Conservation (phyloP, 305 asterid species). For the Fraxinus nigra region DNA sequence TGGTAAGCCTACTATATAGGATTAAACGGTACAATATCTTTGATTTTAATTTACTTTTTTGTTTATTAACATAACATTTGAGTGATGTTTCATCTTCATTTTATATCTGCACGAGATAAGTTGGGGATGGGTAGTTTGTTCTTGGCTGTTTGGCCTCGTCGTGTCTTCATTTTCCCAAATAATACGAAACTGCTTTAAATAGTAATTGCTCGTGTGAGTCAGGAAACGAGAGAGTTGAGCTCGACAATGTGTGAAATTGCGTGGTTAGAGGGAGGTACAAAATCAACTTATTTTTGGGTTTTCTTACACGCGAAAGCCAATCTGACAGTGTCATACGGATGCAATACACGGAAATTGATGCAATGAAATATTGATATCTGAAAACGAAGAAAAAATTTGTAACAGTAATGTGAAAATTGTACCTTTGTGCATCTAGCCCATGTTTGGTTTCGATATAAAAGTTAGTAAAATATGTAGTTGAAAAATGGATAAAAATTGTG, state of each 20-base stretch:
- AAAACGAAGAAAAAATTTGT: not conserved
- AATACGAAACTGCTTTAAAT: not conserved
- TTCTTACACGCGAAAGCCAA: slow-evolving; percentile 23
- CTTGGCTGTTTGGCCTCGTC: not conserved
- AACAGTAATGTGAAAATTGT: not conserved
- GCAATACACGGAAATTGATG: not conserved
- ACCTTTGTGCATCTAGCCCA: not conserved
- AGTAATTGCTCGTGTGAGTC: not conserved
- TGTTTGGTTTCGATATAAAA: not conserved
- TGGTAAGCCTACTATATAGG: not conserved
- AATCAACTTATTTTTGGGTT: not conserved
- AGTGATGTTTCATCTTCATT: not conserved
- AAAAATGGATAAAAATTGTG: not conserved
- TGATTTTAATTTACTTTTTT: no score
- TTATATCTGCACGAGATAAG: not conserved
- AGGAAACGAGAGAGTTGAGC: not conserved
- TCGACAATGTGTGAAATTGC: not conserved
- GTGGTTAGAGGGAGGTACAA: not conserved
- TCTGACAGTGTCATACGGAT: slow-evolving; percentile 6
- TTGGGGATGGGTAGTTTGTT: not conserved
- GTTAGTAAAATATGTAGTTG: not conserved
- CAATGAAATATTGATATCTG: not conserved
- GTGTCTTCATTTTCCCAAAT: not conserved
- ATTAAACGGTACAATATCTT: not conserved
- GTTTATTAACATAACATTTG: not conserved